Conservation (phyloP, 768 basidiomycete species). For the Lactifluus rugatus region DNA sequence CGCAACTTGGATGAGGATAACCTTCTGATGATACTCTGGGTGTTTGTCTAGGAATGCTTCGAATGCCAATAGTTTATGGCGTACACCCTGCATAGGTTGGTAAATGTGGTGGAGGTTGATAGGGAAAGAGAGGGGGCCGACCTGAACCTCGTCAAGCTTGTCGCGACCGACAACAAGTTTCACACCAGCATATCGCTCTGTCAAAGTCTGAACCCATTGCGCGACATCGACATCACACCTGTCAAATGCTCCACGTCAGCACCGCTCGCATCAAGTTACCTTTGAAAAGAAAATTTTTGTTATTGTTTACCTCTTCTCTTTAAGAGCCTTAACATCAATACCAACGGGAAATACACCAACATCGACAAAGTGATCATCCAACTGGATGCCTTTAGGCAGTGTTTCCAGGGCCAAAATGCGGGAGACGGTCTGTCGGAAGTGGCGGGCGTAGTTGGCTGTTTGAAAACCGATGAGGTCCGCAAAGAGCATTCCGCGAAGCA, state of each 20-base stretch:
- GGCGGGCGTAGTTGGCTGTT: constrained; percentile 71
- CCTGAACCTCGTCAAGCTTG: constrained; percentile 73
- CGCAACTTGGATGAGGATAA: constrained; percentile 81
- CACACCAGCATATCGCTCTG: constrained; percentile 75
- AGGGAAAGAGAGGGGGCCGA: constrained; percentile 29
- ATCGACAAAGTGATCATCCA: constrained; percentile 64
- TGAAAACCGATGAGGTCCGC: constrained; percentile 94
- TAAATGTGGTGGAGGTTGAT: neutral
- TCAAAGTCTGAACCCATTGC: constrained; percentile 74
- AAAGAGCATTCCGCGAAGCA: constrained; percentile 82
- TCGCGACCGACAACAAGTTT: constrained; percentile 82
- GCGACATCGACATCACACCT: constrained; percentile 68
- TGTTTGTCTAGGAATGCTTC: constrained; percentile 70
- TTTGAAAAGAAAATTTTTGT: neutral
- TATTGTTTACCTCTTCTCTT: constrained; percentile 50
- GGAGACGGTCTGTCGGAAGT: constrained; percentile 78
- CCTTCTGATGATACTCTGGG: constrained; percentile 74
- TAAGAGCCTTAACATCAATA: constrained; percentile 65
- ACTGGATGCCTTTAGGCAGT: constrained; percentile 72
- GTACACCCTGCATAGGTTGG: constrained; percentile 43
- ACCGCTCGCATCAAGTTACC: neutral
- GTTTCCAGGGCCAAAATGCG: constrained; percentile 75
- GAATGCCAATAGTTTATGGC: constrained; percentile 77
- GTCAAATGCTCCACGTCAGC: constrained; percentile 1
- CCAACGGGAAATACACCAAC: constrained; percentile 89